These are phyloP conservation scores for Selenicereus undatus DNA, from an alignment of 148 eudicot genomes.

Conservation along the genomic window DNA sequence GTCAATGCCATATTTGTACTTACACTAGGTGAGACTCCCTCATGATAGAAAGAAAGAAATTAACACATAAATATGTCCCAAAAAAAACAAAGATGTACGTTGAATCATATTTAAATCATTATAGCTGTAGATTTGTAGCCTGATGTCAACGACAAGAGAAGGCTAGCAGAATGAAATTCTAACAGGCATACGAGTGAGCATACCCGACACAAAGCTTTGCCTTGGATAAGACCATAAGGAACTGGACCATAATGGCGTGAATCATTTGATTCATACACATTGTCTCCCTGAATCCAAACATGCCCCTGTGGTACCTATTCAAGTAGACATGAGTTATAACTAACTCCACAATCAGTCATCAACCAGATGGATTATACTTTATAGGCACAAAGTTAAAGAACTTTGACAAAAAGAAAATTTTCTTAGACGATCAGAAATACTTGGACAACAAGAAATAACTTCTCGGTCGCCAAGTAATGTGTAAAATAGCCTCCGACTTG, in stretches of 20 bases:
- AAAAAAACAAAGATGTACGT: neutral
- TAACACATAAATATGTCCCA: neutral
- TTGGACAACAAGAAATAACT: no score
- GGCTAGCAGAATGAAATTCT: neutral
- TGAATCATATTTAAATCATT: neutral
- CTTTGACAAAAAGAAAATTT: neutral
- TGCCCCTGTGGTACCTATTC: conserved; percentile 84
- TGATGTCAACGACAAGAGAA: neutral
- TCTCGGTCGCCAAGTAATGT: no score
- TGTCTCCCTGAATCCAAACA: conserved; percentile 96
- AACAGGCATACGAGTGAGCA: conserved; percentile 17
- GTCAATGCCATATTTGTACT: neutral
- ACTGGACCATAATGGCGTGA: conserved; percentile 77
- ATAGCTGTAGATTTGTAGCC: neutral
- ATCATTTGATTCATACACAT: conserved; percentile 66
- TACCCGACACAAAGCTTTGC: conserved; percentile 76
- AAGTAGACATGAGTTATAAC: neutral
- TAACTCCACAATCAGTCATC: neutral
- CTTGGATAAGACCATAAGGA: conserved; percentile 75
- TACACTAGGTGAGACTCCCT: neutral
- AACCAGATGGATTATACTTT: neutral
- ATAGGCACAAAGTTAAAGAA: neutral
- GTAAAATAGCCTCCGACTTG: no score
- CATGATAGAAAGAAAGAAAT: neutral
- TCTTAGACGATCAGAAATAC: no score